Percentiles rank a stretch among this genome's conserved stretches.
These are phyloP conservation scores for Lepidium sativum DNA, from an alignment of 345 rosid species.

Conservation along the genomic window DNA sequence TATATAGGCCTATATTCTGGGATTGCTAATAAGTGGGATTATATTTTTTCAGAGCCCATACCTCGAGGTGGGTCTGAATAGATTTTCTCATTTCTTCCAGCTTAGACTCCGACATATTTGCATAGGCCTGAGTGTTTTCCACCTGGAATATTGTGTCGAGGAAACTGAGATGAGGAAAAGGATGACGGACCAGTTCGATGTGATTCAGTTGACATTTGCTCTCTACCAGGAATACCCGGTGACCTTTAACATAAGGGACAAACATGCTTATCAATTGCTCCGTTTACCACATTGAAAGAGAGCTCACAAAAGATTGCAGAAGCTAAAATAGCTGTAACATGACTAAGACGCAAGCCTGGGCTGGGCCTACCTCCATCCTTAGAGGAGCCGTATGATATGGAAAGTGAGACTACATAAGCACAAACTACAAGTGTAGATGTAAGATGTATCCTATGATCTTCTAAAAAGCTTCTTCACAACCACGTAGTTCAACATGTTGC, in stretches of 20 bases:
- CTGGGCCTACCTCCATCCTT: too few species aligned
- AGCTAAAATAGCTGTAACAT: neutral
- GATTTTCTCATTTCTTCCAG: constrained; percentile 53
- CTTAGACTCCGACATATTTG: constrained; percentile 25
- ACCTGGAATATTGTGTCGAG: constrained; percentile 3
- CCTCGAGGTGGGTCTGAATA: constrained; percentile 65
- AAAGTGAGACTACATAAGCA: neutral
- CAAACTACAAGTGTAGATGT: neutral
- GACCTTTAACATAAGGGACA: constrained; percentile 10
- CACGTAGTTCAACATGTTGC: neutral
- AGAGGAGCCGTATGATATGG: neutral
- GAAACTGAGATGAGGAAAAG: neutral
- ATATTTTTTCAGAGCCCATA: constrained; percentile 12
- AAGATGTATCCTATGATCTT: neutral
- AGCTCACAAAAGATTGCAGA: neutral
- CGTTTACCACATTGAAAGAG: neutral
- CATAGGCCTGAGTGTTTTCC: constrained; percentile 8
- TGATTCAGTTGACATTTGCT: constrained; percentile 5
- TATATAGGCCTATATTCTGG: neutral
- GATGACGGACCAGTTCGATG: neutral
- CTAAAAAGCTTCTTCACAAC: neutral
- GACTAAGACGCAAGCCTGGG: too few species aligned
- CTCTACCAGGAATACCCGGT: neutral
- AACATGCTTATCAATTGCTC: neutral
- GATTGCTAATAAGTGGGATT: neutral